Conservation (phyloP, 352 stramenopile genomes). For the Globisporangium echinulatum region DNA sequence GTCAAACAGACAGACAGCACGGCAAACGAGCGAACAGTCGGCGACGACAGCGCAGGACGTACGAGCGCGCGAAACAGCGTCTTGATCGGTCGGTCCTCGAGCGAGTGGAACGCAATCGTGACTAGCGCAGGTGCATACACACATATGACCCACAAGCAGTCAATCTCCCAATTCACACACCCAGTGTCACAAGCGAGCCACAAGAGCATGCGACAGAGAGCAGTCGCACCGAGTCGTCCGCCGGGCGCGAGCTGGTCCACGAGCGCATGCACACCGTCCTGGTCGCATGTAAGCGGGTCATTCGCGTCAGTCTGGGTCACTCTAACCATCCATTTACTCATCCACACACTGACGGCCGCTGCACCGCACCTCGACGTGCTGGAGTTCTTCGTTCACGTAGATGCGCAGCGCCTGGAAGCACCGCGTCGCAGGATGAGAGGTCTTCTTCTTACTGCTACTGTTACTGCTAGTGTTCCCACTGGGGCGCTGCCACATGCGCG, state of each 20-base stretch:
- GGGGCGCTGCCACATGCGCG: constrained; percentile 48
- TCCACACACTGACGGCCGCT: not conserved
- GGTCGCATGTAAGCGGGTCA: not conserved
- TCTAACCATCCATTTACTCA: no score
- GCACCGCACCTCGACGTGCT: constrained; percentile 39
- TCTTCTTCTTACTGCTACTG: constrained; percentile 3
- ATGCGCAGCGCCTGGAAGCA: constrained; percentile 81
- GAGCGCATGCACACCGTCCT: constrained; percentile 46
- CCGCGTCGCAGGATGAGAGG: constrained; percentile 59
- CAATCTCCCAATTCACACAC: not conserved
- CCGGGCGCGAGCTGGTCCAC: constrained; percentile 41
- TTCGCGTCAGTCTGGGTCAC: not conserved
- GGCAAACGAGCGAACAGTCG: not conserved
- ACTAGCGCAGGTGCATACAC: constrained; percentile 15
- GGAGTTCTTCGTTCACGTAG: constrained; percentile 75
- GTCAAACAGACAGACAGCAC: no score
- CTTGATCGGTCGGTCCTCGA: constrained; percentile 82
- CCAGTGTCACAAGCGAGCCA: not conserved
- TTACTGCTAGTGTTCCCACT: not conserved
- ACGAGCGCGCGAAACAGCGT: constrained; percentile 61
- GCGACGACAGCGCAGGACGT: not conserved
- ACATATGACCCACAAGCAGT: not conserved
- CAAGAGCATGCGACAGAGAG: not conserved
- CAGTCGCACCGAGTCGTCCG: constrained; percentile 43
- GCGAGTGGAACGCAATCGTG: constrained; percentile 81